Percentiles rank a stretch among this genome's conserved stretches.
These are phyloP conservation scores for Prunus salicina DNA, from an alignment of 306 rosid species.

Conservation along the genomic window DNA sequence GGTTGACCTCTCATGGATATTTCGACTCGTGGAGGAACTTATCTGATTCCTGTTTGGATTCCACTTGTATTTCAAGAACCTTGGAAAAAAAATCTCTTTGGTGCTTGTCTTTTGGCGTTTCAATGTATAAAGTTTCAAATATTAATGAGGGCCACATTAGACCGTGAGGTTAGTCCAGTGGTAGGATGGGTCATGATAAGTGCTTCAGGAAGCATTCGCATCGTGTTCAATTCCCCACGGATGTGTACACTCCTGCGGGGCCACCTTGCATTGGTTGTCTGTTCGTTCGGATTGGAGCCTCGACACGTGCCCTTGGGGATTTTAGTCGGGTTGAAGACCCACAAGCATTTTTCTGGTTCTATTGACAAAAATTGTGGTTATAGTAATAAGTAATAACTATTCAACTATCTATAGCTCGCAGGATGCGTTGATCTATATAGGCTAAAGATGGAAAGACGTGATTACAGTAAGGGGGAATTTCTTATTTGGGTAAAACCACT, in stretches of 20 bases:
- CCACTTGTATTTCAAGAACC: not conserved
- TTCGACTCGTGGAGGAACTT: not conserved
- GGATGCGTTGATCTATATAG: not conserved
- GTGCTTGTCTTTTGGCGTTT: not conserved
- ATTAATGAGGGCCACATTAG: not conserved
- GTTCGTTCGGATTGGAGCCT: not conserved
- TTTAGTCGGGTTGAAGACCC: not conserved
- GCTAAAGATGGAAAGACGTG: not conserved
- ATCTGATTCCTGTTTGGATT: not conserved
- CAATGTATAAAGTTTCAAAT: not conserved
- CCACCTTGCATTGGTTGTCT: not conserved
- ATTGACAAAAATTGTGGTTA: not conserved
- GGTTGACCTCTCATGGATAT: not conserved
- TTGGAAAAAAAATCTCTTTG: not conserved
- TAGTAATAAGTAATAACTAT: not conserved
- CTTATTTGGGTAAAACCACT: not conserved
- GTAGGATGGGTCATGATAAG: not conserved
- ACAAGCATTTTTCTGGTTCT: not conserved
- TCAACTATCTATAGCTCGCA: not conserved
- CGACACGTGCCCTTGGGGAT: not conserved
- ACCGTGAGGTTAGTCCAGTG: not conserved
- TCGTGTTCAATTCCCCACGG: not conserved
- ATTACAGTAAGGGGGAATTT: not conserved
- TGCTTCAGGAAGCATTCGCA: not conserved
- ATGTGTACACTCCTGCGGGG: not conserved